A percentile compares a stretch with the other conserved stretches of the same genome.
These are phyloP conservation scores for Pharus latifolius DNA, from an alignment of 176 grass and related monocot genomes.

Conservation along the genomic window DNA sequence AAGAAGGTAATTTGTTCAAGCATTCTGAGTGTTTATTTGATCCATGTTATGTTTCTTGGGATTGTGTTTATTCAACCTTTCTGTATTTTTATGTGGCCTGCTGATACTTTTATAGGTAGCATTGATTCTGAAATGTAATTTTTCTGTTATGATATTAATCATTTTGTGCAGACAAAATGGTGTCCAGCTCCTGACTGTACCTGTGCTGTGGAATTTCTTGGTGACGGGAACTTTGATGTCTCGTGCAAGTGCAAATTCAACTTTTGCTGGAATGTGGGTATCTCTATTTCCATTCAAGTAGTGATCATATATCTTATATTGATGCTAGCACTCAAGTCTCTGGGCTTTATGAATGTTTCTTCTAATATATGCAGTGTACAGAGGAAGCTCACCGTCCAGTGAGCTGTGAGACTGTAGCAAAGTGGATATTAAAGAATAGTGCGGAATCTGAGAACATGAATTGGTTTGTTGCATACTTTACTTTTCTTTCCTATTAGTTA, in stretches of 20 bases:
- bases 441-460: constrained; percentile 99
- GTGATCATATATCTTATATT: not conserved
- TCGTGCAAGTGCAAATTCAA: constrained; percentile 51
- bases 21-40: not conserved
- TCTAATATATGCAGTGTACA: constrained; percentile 58
- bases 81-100: too few species aligned
- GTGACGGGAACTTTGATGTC: constrained; percentile 66
- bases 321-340: not conserved
- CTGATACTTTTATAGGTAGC: too few species aligned
- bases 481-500: not conserved
- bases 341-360: not conserved
- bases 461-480: constrained; percentile 45
- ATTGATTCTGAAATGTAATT: not conserved
- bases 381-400: constrained; percentile 95
- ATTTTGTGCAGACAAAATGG: constrained; percentile 79
- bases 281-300: not conserved
- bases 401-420: constrained; percentile 67
- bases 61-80: not conserved
- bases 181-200: constrained; percentile 90
- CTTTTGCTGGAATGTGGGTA: constrained; percentile 97
- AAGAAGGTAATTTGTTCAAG: constrained; percentile 51
- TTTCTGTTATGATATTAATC: not conserved
- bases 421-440: constrained; percentile 92
- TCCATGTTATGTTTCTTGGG: not conserved
- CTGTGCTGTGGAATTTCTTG: constrained; percentile 73